A percentile compares a stretch with the other conserved stretches of the same genome.
phyloP scores from a whole-genome alignment of 805 yeast species.

The Yarrowia alimentaria region DNA sequence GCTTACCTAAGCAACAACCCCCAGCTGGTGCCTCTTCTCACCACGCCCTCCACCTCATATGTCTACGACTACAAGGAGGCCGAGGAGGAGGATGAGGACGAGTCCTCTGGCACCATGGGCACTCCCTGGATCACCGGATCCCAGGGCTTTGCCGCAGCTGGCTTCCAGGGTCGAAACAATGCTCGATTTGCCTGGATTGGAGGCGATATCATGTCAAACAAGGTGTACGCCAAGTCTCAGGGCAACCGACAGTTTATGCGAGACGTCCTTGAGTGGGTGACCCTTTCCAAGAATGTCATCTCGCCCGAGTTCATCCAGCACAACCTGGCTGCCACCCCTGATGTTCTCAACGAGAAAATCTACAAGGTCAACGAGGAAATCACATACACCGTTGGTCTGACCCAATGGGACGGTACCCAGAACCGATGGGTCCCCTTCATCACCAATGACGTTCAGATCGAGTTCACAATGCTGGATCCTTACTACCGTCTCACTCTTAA shows the following conservation, averaged over 20 bases:
- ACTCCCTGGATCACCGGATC: slow-evolving; percentile 74
- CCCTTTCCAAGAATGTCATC: slow-evolving; percentile 65
- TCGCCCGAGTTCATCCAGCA: slow-evolving; percentile 56
- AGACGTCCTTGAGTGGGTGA: slow-evolving; percentile 65
- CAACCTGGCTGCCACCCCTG: slow-evolving; percentile 44
- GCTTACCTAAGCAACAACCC: slow-evolving; percentile 71
- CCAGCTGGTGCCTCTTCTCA: slow-evolving; percentile 65
- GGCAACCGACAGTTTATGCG: slow-evolving; percentile 44
- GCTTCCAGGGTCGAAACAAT: slow-evolving; percentile 73
- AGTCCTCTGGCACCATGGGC: slow-evolving; percentile 22
- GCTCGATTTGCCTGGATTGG: slow-evolving; percentile 84
- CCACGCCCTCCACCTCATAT: slow-evolving; percentile 64
- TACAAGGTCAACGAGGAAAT: slow-evolving; percentile 79
- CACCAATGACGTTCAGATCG: slow-evolving; percentile 67
- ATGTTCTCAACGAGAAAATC: slow-evolving; percentile 37
- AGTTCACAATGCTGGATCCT: slow-evolving; percentile 89
- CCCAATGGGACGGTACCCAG: slow-evolving; percentile 45
- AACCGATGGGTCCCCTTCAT: slow-evolving; percentile 70
- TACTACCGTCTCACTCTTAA: slow-evolving; percentile 75
- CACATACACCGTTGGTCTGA: slow-evolving; percentile 48
- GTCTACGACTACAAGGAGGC: slow-evolving; percentile 51
- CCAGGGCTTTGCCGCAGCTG: slow-evolving; percentile 73
- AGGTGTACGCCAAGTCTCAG: slow-evolving; percentile 35
- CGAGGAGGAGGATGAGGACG: slow-evolving; percentile 41
- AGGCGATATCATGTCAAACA: slow-evolving; percentile 54